Evolutionary conservation across 306 rosid species (phyloP).

Genomic region (Rubus parviflorus): DNA sequence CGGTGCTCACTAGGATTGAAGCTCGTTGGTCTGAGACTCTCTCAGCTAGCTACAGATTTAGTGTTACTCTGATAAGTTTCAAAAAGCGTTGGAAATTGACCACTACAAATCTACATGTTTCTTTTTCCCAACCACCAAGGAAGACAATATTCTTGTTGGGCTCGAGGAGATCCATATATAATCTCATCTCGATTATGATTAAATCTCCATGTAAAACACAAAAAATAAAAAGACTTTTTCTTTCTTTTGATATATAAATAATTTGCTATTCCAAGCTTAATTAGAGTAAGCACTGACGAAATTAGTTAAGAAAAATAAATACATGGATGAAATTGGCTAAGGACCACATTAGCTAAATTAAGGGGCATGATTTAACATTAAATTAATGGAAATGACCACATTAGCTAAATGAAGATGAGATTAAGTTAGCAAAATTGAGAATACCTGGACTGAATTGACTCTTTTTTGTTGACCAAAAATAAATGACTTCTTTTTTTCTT

Average conservation of each 20-base stretch:
- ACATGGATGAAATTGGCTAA: no score
- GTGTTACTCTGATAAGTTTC: background rate
- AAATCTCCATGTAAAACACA: background rate
- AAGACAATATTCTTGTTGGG: conserved; percentile 32
- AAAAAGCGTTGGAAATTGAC: conserved; percentile 21
- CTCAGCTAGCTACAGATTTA: background rate
- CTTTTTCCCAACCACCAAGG: conserved; percentile 19
- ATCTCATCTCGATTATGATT: background rate
- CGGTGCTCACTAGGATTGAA: background rate
- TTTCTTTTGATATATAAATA: background rate
- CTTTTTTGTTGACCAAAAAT: no score
- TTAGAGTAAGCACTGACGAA: background rate
- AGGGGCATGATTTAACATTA: no score
- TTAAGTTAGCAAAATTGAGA: background rate
- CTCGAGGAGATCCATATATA: conserved; percentile 12
- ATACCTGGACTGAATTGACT: background rate
- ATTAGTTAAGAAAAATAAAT: no score
- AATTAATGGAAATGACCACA: no score
- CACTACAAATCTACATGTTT: background rate
- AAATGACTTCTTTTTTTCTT: no score
- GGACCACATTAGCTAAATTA: no score
- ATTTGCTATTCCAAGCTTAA: background rate
- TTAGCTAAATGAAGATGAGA: background rate
- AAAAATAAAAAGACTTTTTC: background rate
- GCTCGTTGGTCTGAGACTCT: background rate